Conservation (phyloP, 768 basidiomycete genomes). For the Lentinula aciculospora region DNA sequence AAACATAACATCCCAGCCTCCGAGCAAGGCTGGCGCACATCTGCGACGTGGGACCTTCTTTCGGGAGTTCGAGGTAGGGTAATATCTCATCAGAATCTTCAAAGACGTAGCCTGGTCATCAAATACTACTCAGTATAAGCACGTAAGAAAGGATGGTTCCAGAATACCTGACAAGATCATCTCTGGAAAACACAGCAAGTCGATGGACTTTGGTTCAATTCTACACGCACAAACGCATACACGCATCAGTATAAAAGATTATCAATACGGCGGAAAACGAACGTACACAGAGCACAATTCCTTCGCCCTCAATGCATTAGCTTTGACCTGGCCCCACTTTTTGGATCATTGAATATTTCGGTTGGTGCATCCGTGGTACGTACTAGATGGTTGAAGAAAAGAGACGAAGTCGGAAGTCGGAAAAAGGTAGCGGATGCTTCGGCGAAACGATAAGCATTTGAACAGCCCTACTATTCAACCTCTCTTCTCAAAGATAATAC, state of each 20-base stretch:
- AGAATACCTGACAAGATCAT: slow-evolving; percentile 72
- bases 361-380: no score
- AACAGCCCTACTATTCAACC: no score
- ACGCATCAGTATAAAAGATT: slow-evolving; percentile 2
- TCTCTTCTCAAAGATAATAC: no score
- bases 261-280: slow-evolving; percentile 17
- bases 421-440: no score
- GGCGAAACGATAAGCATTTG: no score
- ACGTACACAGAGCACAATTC: slow-evolving; percentile 53
- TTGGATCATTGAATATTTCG: no score
- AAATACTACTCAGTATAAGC: no score
- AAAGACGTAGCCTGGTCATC: slow-evolving; percentile 90
- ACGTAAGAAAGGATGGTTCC: no score
- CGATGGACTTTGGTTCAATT: slow-evolving; percentile 61
- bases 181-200: slow-evolving; percentile 83
- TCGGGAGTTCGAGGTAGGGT: slow-evolving; percentile 71
- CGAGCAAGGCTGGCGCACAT: slow-evolving; percentile 70
- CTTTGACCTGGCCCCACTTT: slow-evolving; percentile 68
- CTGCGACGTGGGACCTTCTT: slow-evolving; percentile 62
- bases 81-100: slow-evolving; percentile 55
- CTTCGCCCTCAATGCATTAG: slow-evolving; percentile 61
- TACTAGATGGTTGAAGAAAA: no score
- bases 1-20: slow-evolving; percentile 59
- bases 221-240: slow-evolving; percentile 31
- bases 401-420: no score